Base-by-base conservation (phyloP, 768 basidiomycete species). In the Guyanaporus albipodus region DNA sequence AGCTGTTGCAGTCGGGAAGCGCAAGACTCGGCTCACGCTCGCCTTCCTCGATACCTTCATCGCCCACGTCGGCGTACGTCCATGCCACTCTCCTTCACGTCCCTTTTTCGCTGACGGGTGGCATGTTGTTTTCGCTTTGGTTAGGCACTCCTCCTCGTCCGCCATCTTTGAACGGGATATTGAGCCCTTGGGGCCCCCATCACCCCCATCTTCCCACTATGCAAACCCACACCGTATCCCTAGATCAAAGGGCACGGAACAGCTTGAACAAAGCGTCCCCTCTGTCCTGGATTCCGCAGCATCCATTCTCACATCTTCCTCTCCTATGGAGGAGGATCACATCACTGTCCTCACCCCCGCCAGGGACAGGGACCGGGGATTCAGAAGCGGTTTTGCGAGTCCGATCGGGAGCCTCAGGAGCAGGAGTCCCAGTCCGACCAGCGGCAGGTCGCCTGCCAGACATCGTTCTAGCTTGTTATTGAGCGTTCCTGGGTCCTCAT, bases 151-250 rank as follows among this genome's bases (percentile, higher is more conserved):
- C 0, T 88, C 87, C 0, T 88, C 87, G 0, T 91, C 89, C 1
- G 90, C 91, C 29, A 94, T 93, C 47, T 94, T 94, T 50, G 91
- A 94, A 67, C 81, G 91, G 28, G 91, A 94, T 63, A 91, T 94
- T 53, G 91, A 92, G 55, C 83, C 83, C 14, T 44, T 67, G 2
- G 57, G 60, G 6, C 61, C 64, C 0, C 59, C 62, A 55, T 75
- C 68, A 27, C 75, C 58, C 49, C 67, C 46, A 36, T 56, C 72
- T 64, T 56, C 71, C 53, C 72, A 54, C 45, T 72, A 66, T 2
- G 61, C 56, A 22, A 83, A 88, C 58, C 87, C 88, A 0, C 88
- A 89, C 61, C 78, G 83, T 23, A 85, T 81, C 41, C 78, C 87
- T 0, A 76, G 87, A 32, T 79, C 82, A 17, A 85, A 85, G 63